Conservation (phyloP, 2,329 filamentous ascomycete species). For the Arthrobotrys pseudoclavata region DNA sequence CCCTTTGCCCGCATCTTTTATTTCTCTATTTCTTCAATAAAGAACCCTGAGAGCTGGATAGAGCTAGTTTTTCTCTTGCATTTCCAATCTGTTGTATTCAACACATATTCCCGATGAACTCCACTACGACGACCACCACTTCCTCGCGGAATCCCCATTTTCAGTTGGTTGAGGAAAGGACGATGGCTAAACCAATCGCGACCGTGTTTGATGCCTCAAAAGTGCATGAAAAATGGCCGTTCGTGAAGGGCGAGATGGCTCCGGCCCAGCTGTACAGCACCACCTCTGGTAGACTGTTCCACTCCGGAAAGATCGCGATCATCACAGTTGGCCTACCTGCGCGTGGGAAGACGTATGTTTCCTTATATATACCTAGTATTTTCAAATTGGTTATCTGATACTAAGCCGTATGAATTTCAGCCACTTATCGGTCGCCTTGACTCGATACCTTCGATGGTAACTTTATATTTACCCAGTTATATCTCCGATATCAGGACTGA, state of each 20-base stretch:
- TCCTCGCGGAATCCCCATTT: constrained; percentile 48
- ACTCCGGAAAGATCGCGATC: constrained; percentile 96
- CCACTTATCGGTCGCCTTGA: constrained; percentile 94
- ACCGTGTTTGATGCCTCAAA: constrained; percentile 43
- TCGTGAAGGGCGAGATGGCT: constrained; percentile 75
- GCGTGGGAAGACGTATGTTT: constrained; percentile 87
- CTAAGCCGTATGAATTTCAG: constrained; percentile 66
- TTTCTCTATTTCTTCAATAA: background rate
- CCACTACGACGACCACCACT: constrained; percentile 37
- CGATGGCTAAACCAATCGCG: constrained; percentile 48
- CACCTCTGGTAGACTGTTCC: constrained; percentile 95
- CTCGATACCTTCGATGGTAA: constrained; percentile 90
- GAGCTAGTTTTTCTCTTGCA: constrained; percentile 48
- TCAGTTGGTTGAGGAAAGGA: constrained; percentile 31
- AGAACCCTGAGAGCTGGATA: constrained; percentile 36
- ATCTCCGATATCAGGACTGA: constrained; percentile 1
- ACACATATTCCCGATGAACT: constrained; percentile 51
- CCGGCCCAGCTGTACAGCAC: constrained; percentile 98
- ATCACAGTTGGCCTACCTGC: constrained; percentile 96
- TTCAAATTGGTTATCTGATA: constrained; percentile 29
- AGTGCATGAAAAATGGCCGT: constrained; percentile 60
- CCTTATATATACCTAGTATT: constrained; percentile 9
- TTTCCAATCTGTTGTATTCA: constrained; percentile 39
- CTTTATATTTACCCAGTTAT: constrained; percentile 62
- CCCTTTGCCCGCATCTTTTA: background rate